These are phyloP conservation scores for Anthracocystis setariae DNA, from an alignment of 1,284 basidiomycete species.

Conservation along the genomic window DNA sequence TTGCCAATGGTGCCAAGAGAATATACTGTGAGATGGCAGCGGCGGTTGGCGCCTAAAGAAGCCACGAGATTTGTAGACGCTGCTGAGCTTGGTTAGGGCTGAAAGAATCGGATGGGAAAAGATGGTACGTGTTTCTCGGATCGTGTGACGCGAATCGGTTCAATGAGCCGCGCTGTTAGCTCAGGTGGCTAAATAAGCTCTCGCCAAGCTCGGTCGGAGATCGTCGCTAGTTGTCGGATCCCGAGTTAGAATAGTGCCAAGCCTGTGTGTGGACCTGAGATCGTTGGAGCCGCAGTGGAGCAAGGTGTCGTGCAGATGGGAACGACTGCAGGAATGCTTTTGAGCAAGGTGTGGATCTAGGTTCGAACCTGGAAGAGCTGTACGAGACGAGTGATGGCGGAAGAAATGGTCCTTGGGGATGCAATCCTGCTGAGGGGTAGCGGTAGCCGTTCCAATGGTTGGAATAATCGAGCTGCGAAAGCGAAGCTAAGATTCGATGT, in stretches of 20 bases:
- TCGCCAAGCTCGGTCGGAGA: constrained; percentile 10
- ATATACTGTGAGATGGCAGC: not conserved
- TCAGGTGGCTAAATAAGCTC: constrained; percentile 12
- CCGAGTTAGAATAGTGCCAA: not conserved
- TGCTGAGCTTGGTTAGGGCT: not conserved
- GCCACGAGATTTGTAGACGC: not conserved
- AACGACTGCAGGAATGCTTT: too few relatives aligned
- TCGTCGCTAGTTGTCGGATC: constrained; percentile 19
- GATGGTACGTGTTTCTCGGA: constrained; percentile 25
- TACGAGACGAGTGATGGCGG: not conserved
- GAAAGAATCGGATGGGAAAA: constrained; percentile 1
- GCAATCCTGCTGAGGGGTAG: constrained; percentile 4
- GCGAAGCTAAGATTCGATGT: too few relatives aligned
- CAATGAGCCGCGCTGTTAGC: not conserved
- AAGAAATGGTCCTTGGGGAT: constrained; percentile 6
- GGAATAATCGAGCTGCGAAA: not conserved
- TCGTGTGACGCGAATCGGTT: constrained; percentile 15
- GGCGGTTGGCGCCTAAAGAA: not conserved
- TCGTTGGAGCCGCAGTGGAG: too few relatives aligned
- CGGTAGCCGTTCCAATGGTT: not conserved
- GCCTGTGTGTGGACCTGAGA: too few relatives aligned
- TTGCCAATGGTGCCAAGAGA: not conserved
- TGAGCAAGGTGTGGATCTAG: not conserved
- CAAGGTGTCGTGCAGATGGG: too few relatives aligned
- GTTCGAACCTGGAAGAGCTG: not conserved